A percentile compares a stretch with the other conserved stretches of the same genome.
phyloP scores from a whole-genome alignment of 306 rosid genomes.

The Sesbania bispinosa region DNA sequence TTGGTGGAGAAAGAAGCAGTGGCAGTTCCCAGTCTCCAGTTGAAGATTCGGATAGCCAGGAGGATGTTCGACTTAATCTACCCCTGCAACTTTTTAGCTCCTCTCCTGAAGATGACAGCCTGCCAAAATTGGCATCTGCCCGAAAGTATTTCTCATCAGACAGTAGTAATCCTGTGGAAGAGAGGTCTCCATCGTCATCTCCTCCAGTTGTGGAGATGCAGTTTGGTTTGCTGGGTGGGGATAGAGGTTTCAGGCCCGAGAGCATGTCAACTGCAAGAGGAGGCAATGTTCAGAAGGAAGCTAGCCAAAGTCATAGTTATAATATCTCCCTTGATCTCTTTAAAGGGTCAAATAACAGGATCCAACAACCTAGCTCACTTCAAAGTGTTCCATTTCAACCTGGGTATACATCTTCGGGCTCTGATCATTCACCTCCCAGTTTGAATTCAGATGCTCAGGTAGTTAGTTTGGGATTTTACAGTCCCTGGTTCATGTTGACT shows the following conservation, averaged over 20 bases:
- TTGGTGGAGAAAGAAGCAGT: conserved; percentile 80
- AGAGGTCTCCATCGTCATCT: conserved; percentile 77
- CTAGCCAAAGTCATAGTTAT: conserved; percentile 41
- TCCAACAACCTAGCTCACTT: conserved; percentile 47
- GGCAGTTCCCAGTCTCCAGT: conserved; percentile 78
- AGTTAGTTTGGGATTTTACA: conserved; percentile 38
- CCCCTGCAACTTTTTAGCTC: conserved; percentile 81
- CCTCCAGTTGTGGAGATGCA: conserved; percentile 63
- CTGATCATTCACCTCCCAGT: conserved; percentile 91
- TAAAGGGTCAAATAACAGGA: conserved; percentile 50
- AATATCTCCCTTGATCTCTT: conserved; percentile 73
- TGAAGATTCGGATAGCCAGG: conserved; percentile 70
- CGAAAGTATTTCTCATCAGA: conserved; percentile 83
- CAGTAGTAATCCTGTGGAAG: conserved; percentile 80
- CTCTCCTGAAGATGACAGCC: conserved; percentile 57
- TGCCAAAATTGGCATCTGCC: conserved; percentile 49
- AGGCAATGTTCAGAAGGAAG: conserved; percentile 34
- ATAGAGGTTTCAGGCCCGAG: conserved; percentile 42
- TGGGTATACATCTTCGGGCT: conserved; percentile 81
- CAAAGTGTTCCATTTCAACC: conserved; percentile 70
- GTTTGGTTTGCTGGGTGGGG: conserved; percentile 57
- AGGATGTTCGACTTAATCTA: conserved; percentile 49
- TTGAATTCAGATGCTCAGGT: conserved; percentile 88
- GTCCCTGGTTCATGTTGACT: neutral
- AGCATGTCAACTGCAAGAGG: conserved; percentile 35